A percentile compares a stretch with the other conserved stretches of the same genome.
These are phyloP conservation scores for Aotearoamyces nothofagi DNA, from an alignment of 2,329 filamentous ascomycete species.

Conservation along the genomic window DNA sequence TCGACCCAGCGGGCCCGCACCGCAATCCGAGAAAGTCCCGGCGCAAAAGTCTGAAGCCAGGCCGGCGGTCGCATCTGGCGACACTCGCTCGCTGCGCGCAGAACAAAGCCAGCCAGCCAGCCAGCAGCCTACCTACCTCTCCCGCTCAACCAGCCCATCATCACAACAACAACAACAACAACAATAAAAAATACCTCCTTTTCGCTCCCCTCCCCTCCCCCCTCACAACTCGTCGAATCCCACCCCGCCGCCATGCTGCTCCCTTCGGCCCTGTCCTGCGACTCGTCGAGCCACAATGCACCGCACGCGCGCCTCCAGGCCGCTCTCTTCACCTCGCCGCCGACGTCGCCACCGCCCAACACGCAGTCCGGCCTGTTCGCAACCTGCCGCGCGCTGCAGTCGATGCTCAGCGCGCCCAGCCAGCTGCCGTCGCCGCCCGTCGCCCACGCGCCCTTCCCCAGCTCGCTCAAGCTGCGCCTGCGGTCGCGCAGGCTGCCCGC, in stretches of 20 bases:
- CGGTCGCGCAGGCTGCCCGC: conserved; percentile 26
- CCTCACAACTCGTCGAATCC: too few relatives aligned
- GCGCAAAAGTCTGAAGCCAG: too few relatives aligned
- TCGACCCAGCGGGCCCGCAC: too few relatives aligned
- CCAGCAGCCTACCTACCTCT: too few relatives aligned
- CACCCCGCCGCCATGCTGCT: conserved; percentile 41
- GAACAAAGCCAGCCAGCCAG: too few relatives aligned
- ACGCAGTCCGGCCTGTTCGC: conserved; percentile 38
- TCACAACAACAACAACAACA: too few relatives aligned
- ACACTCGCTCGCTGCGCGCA: too few relatives aligned
- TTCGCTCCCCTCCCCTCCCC: too few relatives aligned
- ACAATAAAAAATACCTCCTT: too few relatives aligned
- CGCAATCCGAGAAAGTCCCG: too few relatives aligned
- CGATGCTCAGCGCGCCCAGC: conserved; percentile 31
- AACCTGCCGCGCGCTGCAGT: conserved; percentile 45
- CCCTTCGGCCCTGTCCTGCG: conserved; percentile 42
- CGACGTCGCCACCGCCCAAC: conserved; percentile 31
- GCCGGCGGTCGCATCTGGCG: too few relatives aligned
- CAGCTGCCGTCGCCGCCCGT: conserved; percentile 41
- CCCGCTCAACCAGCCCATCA: too few relatives aligned
- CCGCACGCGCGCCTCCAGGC: conserved; percentile 23
- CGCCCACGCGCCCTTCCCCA: conserved; percentile 11
- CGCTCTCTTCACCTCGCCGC: conserved; percentile 40
- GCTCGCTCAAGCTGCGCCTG: conserved; percentile 37
- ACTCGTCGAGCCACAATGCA: conserved; percentile 25